Conservation (phyloP, 2,329 filamentous ascomycete genomes). For the Alternaria sp. region DNA sequence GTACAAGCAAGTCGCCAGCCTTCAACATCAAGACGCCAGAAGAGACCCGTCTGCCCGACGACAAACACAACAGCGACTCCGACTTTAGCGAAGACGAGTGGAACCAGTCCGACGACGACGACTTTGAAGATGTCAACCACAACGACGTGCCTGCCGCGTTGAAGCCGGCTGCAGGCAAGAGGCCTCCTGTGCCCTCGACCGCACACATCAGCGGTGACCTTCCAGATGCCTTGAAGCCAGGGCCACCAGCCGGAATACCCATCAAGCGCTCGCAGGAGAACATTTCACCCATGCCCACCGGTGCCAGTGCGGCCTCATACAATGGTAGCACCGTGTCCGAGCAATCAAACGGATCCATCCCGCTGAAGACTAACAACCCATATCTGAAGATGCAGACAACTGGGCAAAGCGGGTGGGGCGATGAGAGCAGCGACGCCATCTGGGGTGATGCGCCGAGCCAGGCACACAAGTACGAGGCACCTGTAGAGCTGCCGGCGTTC, state of each 20-base stretch:
- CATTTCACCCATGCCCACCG: conserved; percentile 42
- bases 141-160: conserved; percentile 47
- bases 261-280: conserved; percentile 42
- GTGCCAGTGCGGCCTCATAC: conserved; percentile 40
- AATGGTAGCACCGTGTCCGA: conserved; percentile 44
- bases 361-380: conserved; percentile 56
- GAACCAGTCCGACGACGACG: conserved; percentile 47
- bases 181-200: conserved; percentile 22
- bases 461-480: conserved; percentile 39
- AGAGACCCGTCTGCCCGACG: conserved; percentile 35
- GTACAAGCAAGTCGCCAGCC: conserved; percentile 49
- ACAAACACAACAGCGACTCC: conserved; percentile 34
- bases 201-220: conserved; percentile 26
- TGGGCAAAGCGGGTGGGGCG: conserved; percentile 46
- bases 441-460: conserved; percentile 50
- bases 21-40: conserved; percentile 50
- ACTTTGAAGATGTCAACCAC: conserved; percentile 43
- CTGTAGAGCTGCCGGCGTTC: conserved; percentile 54
- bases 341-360: conserved; percentile 37
- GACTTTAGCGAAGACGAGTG: conserved; percentile 46
- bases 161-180: conserved; percentile 47
- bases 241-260: conserved; percentile 43
- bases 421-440: conserved; percentile 49
- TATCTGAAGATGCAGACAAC: conserved; percentile 53
- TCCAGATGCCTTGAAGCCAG: conserved; percentile 44